These are phyloP conservation scores for Fusarium circinatum DNA, from an alignment of 2,329 filamentous ascomycete genomes.

Conservation along the genomic window DNA sequence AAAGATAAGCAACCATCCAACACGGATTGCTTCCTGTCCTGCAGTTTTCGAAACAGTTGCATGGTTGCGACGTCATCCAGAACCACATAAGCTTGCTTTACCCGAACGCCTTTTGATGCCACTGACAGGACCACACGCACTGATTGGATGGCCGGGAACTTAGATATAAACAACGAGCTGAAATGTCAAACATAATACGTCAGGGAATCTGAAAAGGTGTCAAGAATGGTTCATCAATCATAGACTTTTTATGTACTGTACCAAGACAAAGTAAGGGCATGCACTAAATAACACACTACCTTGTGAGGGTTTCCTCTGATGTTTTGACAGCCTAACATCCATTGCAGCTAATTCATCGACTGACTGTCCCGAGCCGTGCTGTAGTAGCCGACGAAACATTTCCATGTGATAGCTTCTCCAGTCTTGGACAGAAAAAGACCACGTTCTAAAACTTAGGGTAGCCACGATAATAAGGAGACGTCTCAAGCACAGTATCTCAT, in stretches of 20 bases:
- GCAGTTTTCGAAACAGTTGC: slow-evolving; percentile 35
- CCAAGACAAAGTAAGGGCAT: slow-evolving; percentile 1
- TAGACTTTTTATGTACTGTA: neutral
- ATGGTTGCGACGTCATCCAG: slow-evolving; percentile 41
- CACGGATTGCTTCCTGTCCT: slow-evolving; percentile 23
- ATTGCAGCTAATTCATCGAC: neutral
- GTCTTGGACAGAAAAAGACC: neutral
- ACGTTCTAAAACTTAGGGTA: neutral
- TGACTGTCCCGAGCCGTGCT: neutral
- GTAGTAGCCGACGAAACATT: slow-evolving; percentile 16
- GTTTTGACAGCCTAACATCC: slow-evolving; percentile 9
- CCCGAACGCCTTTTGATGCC: slow-evolving; percentile 12
- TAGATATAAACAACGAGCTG: neutral
- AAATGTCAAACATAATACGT: slow-evolving; percentile 33
- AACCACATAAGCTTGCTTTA: slow-evolving; percentile 38
- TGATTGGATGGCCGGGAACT: slow-evolving; percentile 19
- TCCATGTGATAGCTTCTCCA: slow-evolving; percentile 29
- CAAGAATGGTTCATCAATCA: slow-evolving; percentile 3
- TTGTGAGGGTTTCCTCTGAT: neutral
- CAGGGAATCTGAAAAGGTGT: slow-evolving; percentile 15
- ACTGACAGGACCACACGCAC: slow-evolving; percentile 5
- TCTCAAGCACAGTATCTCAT: neutral
- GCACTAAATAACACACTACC: neutral
- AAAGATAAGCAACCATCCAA: slow-evolving; percentile 13
- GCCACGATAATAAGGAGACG: neutral